phyloP scores from a whole-genome alignment of 2,329 filamentous ascomycete genomes.

The Trichoderma sp. region DNA sequence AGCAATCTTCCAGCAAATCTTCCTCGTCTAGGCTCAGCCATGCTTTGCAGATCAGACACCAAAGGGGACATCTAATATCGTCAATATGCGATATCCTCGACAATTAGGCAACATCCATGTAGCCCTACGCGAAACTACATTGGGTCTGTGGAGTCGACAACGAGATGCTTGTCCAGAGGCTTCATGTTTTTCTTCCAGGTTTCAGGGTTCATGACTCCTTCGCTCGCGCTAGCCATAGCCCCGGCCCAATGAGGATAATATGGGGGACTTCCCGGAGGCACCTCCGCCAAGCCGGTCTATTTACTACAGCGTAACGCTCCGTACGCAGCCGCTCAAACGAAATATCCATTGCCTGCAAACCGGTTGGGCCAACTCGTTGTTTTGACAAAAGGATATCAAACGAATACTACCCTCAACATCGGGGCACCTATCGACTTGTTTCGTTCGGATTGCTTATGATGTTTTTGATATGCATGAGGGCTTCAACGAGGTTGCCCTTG shows the following conservation, averaged over 20 bases:
- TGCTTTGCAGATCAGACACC: conserved; percentile 9
- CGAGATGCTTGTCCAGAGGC: background rate
- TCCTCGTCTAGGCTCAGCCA: background rate
- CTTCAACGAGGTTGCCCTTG: background rate
- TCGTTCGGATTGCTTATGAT: background rate
- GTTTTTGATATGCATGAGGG: background rate
- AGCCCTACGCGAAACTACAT: conserved; percentile 15
- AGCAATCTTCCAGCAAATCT: background rate
- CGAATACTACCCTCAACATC: background rate
- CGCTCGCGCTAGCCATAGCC: background rate
- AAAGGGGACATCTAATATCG: conserved; percentile 5
- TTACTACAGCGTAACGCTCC: background rate
- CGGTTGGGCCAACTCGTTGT: background rate
- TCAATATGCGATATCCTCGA: background rate
- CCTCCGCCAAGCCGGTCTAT: background rate
- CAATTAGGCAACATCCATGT: conserved; percentile 3
- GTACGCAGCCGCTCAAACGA: background rate
- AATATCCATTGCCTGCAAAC: background rate
- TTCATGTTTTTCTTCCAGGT: background rate
- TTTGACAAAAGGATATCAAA: background rate
- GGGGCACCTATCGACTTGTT: background rate
- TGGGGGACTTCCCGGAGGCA: background rate
- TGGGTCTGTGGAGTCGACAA: background rate
- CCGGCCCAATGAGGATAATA: background rate
- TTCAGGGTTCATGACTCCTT: conserved; percentile 16